Base-by-base conservation (phyloP, 1,139 yeast genomes). In the Taiozyma sp. region DNA sequence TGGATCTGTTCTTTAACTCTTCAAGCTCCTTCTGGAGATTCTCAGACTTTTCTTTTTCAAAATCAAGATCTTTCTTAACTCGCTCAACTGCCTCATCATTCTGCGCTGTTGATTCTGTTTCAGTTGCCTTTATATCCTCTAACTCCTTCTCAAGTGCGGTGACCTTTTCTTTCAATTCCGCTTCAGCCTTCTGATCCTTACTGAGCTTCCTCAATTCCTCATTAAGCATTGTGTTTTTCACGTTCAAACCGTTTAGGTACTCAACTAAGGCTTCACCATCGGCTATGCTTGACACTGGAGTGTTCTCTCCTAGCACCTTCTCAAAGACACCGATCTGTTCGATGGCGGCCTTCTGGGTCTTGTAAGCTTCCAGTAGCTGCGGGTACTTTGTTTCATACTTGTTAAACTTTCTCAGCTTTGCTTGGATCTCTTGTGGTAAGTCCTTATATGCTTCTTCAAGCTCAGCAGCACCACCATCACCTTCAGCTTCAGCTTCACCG, bases 301-400 rank as follows among this genome's bases (percentile, higher is more conserved):
- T 91, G 59, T 81, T 70, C 58, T 93, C 97, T 49, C 79, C 77
- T 54, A 93, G 70, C 13, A 87, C 79, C 53, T 74, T 81, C 63
- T 90, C 97, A 61, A 91, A 86, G 1, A 74, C 64, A 9, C 65
- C 71, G n/a, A 90, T 77, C 49, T 85, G 73, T 47, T 80, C 85
- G 2, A 78, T 71, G 59, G 85, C 86, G 45, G 77, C 73, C 70
- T 88, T 89, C 64, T 90, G 97, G 1, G 77, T 72, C 63, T 89
- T 87, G 69, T 87, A 91, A 0, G 98, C 97, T 46, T 85, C 86
- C 47, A 89, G 75, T 16, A 91, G 72, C 22, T 82, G 69, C 0
- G 97, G 98, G 64, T 90, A 91, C 63, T 88, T 88, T 51, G 86
- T 87, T 66, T 93, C 98, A 66, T 90, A 93, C 65, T 89, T 90